phyloP scores from a whole-genome alignment of 441 rosid genomes.

The Omphalea diandra region DNA sequence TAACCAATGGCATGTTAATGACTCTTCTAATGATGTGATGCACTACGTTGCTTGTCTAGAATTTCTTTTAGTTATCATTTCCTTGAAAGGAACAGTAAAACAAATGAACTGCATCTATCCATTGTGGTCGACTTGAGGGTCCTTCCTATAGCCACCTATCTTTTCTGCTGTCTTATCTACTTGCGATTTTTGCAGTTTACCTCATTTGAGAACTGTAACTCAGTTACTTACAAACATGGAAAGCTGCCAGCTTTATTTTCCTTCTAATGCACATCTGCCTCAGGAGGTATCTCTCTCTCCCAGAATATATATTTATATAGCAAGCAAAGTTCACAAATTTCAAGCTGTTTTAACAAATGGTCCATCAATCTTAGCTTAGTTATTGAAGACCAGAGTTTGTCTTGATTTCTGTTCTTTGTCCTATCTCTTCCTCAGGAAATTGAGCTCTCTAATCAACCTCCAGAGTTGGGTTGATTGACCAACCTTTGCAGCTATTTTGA shows the following conservation, averaged over 20 bases:
- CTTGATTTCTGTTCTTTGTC: constrained; percentile 1
- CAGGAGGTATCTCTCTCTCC: constrained; percentile 32
- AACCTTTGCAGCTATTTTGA: not conserved
- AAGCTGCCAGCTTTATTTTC: constrained; percentile 51
- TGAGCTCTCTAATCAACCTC: constrained; percentile 14
- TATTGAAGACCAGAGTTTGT: not conserved
- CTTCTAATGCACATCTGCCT: constrained; percentile 36
- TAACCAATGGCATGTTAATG: not conserved
- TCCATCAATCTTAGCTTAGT: not conserved
- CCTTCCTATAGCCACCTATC: not conserved
- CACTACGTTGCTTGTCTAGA: not conserved
- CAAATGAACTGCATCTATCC: not conserved
- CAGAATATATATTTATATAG: not conserved
- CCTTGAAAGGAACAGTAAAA: not conserved
- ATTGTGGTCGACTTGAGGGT: not conserved
- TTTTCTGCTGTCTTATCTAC: not conserved
- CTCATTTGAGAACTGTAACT: constrained; percentile 54
- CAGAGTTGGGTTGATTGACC: constrained; percentile 12
- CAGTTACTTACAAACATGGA: constrained; percentile 65
- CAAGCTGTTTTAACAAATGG: not conserved
- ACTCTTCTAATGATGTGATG: not conserved
- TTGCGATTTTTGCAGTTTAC: constrained; percentile 44
- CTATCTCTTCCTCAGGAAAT: constrained; percentile 18
- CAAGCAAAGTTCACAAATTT: not conserved
- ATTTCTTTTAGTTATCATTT: not conserved